A percentile compares a stretch with the other conserved stretches of the same genome.
These are phyloP conservation scores for Coemansia sp. DNA, from an alignment of 192 early-diverging fungal species.

Conservation along the genomic window DNA sequence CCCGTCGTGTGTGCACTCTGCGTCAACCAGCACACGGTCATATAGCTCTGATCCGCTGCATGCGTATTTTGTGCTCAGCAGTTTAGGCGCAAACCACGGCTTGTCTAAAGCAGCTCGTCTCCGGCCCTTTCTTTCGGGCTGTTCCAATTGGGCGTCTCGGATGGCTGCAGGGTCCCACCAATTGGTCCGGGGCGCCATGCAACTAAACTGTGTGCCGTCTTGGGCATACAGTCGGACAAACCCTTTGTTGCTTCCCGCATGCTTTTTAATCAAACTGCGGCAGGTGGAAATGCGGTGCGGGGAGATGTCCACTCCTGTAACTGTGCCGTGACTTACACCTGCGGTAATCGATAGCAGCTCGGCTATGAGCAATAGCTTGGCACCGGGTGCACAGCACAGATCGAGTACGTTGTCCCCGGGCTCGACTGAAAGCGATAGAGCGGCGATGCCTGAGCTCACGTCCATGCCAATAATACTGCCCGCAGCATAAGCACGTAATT, in stretches of 20 bases:
- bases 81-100: slow-evolving; percentile 77
- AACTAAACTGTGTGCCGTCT: slow-evolving; percentile 81
- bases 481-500: slow-evolving; percentile 47
- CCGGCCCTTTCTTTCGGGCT: background rate
- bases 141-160: background rate
- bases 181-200: slow-evolving; percentile 59
- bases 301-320: slow-evolving; percentile 91
- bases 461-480: slow-evolving; percentile 73
- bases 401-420: slow-evolving; percentile 86
- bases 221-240: slow-evolving; percentile 68
- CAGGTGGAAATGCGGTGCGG: slow-evolving; percentile 71
- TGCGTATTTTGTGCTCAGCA: slow-evolving; percentile 65
- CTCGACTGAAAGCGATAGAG: slow-evolving; percentile 68
- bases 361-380: slow-evolving; percentile 80
- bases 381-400: slow-evolving; percentile 84
- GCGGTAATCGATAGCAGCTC: slow-evolving; percentile 54
- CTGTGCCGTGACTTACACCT: slow-evolving; percentile 61
- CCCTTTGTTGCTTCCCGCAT: slow-evolving; percentile 47
- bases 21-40: slow-evolving; percentile 69
- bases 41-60: slow-evolving; percentile 53
- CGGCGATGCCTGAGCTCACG: slow-evolving; percentile 83
- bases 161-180: slow-evolving; percentile 40
- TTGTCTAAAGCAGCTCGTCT: background rate
- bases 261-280: slow-evolving; percentile 71
- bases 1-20: slow-evolving; percentile 91